Base-by-base conservation (phyloP, 495 filamentous ascomycete species). In the Jackrogersella minutella region DNA sequence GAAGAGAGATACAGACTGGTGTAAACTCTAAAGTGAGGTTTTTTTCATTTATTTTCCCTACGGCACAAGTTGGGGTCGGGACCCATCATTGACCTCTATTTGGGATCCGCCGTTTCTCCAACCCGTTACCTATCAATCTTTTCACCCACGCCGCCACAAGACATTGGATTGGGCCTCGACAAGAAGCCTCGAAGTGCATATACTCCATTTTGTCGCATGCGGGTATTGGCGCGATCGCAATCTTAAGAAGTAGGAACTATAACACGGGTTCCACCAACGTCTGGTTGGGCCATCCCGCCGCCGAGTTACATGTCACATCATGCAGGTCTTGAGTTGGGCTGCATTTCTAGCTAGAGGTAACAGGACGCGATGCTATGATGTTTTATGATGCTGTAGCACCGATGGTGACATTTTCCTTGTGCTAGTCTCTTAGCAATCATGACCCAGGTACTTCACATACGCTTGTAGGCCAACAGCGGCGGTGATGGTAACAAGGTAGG, bases 251-350 rank as follows among this genome's bases (percentile, higher is more conserved):
- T 36, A 36, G 16, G 22, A 34, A 36, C 28, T 36, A 51, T 52
- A 34, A 22, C 3, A 37, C 30, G 17, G n/a, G 30, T 34, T 52
- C 49, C 49, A 52, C 31, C 30, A 52, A 34, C 31, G 17, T 22
- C 34, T n/a, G 49, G 30, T 40, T 22, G 26, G 26, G 21, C 13
- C 19, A 58, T 62, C 47, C 49, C 49, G 58, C 50, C 26, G 46
- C 34, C 46, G n/a, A n/a, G 54, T 68, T 55, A 64, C 66, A 68
- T 68, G 66, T 62, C 49, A 53, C 54, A 68, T 30, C n/a, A 30
- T 68, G 58, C 66, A 60, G 21, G 55, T 58, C 58, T 68, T 46
- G 22, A 39, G 40, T 50, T 63, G 49, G 54, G 65, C 46, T 58
- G 58, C 58, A 58, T 26, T 44, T 37, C 8, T 40, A 28, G 34